These are phyloP conservation scores for Ploettnerulaceae sp. DNA, from an alignment of 2,329 filamentous ascomycete genomes.

Conservation along the genomic window DNA sequence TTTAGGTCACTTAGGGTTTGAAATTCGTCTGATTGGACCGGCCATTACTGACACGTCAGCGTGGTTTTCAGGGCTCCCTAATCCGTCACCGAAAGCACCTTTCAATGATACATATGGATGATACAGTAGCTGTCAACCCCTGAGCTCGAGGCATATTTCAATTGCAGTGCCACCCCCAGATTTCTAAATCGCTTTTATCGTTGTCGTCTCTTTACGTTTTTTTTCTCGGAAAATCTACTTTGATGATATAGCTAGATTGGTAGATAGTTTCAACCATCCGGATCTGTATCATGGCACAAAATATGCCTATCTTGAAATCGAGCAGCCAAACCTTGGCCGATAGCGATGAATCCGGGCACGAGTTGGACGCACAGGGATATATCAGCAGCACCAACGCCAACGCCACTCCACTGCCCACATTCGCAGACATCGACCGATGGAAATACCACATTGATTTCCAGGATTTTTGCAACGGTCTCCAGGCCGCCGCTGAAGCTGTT, in stretches of 20 bases:
- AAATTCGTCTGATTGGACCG: not conserved
- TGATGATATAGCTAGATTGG: no score
- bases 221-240: not conserved
- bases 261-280: no score
- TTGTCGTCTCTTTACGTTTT: not conserved
- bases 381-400: slow-evolving; percentile 11
- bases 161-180: not conserved
- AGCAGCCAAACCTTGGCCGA: not conserved
- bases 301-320: not conserved
- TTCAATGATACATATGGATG: no score
- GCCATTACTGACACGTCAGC: slow-evolving; percentile 1
- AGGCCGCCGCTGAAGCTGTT: slow-evolving; percentile 60
- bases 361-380: not conserved
- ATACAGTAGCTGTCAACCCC: not conserved
- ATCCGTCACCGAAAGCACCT: slow-evolving; percentile 1
- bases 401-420: slow-evolving; percentile 11
- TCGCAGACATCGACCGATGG: slow-evolving; percentile 11
- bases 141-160: not conserved
- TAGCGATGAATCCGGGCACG: not conserved
- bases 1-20: no score
- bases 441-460: slow-evolving; percentile 17
- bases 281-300: not conserved
- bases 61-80: not conserved
- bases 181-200: not conserved
- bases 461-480: slow-evolving; percentile 39